These are phyloP conservation scores for Angomonas ambiguus DNA, from an alignment of 208 protist species.

Conservation along the genomic window DNA sequence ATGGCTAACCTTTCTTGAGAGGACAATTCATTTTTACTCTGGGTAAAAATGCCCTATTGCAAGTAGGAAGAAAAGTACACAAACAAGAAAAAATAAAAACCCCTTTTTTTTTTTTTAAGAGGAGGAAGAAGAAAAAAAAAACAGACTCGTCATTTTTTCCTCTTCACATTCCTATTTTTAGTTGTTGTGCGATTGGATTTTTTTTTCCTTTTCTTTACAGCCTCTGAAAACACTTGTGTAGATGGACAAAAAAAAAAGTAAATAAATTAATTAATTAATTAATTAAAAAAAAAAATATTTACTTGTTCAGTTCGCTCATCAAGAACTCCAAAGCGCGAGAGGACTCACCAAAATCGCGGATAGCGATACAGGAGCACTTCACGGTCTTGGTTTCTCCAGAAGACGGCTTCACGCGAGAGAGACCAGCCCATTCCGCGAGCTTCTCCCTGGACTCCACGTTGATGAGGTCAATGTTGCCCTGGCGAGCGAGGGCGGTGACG, in stretches of 20 bases:
- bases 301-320: constrained; percentile 62
- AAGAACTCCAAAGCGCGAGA: constrained; percentile 82
- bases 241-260: constrained; percentile 10
- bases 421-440: constrained; percentile 79
- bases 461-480: constrained; percentile 85
- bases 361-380: constrained; percentile 87
- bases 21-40: too few relatives aligned
- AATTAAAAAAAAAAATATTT: constrained; percentile 18
- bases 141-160: background rate
- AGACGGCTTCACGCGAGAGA: constrained; percentile 42
- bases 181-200: too few relatives aligned
- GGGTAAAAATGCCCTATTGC: too few relatives aligned
- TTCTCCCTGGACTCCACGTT: constrained; percentile 82
- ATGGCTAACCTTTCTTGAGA: too few relatives aligned
- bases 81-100: constrained; percentile 12
- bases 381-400: constrained; percentile 76
- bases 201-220: too few relatives aligned
- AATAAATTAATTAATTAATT: constrained; percentile 12
- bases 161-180: background rate
- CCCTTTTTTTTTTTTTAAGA: constrained; percentile 7
- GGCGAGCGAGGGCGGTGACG: constrained; percentile 73
- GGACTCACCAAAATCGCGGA: constrained; percentile 86
- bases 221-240: background rate
- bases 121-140: background rate
- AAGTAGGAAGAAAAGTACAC: background rate